phyloP scores from a whole-genome alignment of 257 asterid species.

The Lycium barbarum region DNA sequence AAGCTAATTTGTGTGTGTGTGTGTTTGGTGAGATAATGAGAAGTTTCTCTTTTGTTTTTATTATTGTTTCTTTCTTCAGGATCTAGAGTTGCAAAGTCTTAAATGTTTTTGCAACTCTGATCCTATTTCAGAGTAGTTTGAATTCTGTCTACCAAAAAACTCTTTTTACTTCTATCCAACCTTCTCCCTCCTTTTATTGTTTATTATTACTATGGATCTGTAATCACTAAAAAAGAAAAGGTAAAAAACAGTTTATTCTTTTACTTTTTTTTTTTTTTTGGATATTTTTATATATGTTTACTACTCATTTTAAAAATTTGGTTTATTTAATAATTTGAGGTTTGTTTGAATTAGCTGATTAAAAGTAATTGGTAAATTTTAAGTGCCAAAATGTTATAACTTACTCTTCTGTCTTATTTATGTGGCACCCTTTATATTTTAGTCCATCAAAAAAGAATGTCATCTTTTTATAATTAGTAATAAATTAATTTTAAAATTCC shows the following conservation, averaged over 20 bases:
- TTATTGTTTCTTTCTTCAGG: slow-evolving; percentile 6
- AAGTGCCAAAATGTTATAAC: no score
- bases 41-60: not conserved
- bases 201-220: not conserved
- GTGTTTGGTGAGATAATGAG: not conserved
- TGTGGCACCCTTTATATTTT: no score
- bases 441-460: no score
- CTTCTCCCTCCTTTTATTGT: not conserved
- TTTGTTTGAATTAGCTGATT: no score
- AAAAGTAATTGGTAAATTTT: no score
- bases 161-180: not conserved
- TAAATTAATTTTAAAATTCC: no score
- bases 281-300: not conserved
- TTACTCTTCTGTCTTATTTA: no score
- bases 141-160: not conserved
- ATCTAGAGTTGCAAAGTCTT: slow-evolving; percentile 18
- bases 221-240: not conserved
- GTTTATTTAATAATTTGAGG: no score
- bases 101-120: slow-evolving; percentile 26
- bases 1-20: not conserved
- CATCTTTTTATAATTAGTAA: no score
- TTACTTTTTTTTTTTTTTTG: no score
- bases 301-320: no score
- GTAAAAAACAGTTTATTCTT: no score
- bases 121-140: slow-evolving; percentile 30